Evolutionary conservation across 169 alveolate genomes (phyloP).

Genomic region (Miamiensis avidus): DNA sequence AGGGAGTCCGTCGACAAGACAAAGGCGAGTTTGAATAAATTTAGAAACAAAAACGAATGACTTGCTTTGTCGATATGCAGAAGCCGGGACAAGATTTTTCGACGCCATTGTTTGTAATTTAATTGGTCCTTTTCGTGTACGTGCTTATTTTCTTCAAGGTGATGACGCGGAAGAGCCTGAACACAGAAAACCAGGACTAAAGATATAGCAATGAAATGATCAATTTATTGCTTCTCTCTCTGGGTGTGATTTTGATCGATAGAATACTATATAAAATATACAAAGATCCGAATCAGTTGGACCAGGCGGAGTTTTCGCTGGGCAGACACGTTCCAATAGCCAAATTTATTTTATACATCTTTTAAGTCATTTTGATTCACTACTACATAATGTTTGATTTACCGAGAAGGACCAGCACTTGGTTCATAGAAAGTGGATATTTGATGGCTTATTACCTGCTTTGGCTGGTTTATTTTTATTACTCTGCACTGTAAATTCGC

Average conservation of each 20-base stretch:
- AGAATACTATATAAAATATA: slow-evolving; percentile 56
- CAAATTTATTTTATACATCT: slow-evolving; percentile 34
- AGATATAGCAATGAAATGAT: slow-evolving; percentile 49
- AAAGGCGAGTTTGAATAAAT: no score
- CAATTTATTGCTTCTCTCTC: slow-evolving; percentile 22
- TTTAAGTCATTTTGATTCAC: slow-evolving; percentile 39
- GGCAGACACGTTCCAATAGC: slow-evolving; percentile 26
- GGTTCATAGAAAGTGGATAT: slow-evolving; percentile 48
- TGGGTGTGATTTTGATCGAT: slow-evolving; percentile 49
- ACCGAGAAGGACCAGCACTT: slow-evolving; percentile 25
- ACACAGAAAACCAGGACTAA: slow-evolving; percentile 24
- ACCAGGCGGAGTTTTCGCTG: slow-evolving; percentile 5
- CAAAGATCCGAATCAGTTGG: slow-evolving; percentile 5
- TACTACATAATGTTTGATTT: slow-evolving; percentile 41
- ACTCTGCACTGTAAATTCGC: slow-evolving; percentile 67
- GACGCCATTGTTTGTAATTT: slow-evolving; percentile 38
- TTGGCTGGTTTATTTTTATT: slow-evolving; percentile 54
- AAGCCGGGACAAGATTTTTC: slow-evolving; percentile 64
- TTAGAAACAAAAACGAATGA: no score
- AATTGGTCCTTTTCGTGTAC: slow-evolving; percentile 44
- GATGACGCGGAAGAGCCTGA: not conserved
- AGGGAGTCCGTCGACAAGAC: no score
- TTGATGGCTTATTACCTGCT: slow-evolving; percentile 61
- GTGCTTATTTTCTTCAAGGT: slow-evolving; percentile 42
- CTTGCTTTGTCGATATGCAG: no score